Percentiles rank a stretch among this genome's conserved stretches.
These are phyloP conservation scores for Gaeumannomyces tritici DNA, from an alignment of 2,329 filamentous ascomycete species.

Conservation along the genomic window DNA sequence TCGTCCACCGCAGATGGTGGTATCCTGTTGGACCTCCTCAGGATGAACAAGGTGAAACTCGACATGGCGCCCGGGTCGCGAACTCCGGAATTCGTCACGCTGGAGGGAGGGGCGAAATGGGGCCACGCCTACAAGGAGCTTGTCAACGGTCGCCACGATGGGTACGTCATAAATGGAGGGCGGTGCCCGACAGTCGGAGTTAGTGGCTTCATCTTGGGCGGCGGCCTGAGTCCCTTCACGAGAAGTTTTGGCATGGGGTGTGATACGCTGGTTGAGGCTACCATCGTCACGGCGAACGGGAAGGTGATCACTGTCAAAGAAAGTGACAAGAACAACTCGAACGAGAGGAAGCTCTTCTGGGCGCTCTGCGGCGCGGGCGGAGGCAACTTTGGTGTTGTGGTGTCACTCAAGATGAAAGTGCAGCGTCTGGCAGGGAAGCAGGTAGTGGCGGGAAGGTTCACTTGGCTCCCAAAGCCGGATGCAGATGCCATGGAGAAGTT, in stretches of 20 bases:
- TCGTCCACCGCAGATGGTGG: too few species aligned
- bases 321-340: not conserved
- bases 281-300: not conserved
- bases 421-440: too few species aligned
- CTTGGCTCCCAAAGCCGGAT: not conserved
- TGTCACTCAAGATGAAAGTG: not conserved
- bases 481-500: not conserved
- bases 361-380: not conserved
- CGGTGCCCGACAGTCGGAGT: not conserved
- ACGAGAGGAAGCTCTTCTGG: not conserved
- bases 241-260: not conserved
- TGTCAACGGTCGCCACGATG: not conserved
- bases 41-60: too few species aligned
- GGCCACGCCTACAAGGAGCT: not conserved
- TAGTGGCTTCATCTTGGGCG: not conserved
- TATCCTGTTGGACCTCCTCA: too few species aligned
- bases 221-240: not conserved
- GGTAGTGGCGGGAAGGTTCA: not conserved
- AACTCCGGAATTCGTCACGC: too few species aligned
- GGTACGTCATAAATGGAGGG: not conserved
- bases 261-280: not conserved
- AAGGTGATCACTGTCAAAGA: not conserved
- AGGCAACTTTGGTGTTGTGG: not conserved
- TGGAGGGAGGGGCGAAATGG: too few species aligned
- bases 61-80: too few species aligned